Conservation (phyloP, 495 filamentous ascomycete species). For the Glutinoglossum americanum region DNA sequence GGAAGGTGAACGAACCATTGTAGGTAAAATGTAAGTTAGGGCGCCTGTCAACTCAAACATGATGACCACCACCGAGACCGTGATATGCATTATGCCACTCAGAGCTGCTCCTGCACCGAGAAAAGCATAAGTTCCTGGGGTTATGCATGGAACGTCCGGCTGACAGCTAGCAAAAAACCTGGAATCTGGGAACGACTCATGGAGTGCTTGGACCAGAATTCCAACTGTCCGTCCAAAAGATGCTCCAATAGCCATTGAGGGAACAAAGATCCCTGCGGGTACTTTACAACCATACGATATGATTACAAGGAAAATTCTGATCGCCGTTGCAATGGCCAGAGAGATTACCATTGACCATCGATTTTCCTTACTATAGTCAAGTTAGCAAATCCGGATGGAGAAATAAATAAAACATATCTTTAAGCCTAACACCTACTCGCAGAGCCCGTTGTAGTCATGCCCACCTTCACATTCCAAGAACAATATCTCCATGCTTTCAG, state of each 20-base stretch:
- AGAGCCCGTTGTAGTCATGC: conserved; percentile 80
- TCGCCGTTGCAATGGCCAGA: conserved; percentile 54
- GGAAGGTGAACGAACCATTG: conserved; percentile 4
- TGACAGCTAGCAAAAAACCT: conserved; percentile 7
- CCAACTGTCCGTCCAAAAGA: conserved; percentile 50
- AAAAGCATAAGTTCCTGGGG: conserved; percentile 8
- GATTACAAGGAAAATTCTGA: conserved; percentile 72
- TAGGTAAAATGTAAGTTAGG: conserved; percentile 8
- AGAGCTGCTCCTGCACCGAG: conserved; percentile 6
- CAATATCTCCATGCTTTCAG: conserved; percentile 94
- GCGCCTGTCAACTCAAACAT: conserved; percentile 9
- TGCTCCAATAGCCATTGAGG: conserved; percentile 92
- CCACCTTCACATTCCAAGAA: conserved; percentile 88
- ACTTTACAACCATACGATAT: conserved; percentile 98
- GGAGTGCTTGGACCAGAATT: conserved; percentile 7
- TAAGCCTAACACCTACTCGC: conserved; percentile 33
- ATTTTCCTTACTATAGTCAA: conserved; percentile 25
- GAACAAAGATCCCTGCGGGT: conserved; percentile 90
- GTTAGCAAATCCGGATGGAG: conserved; percentile 10
- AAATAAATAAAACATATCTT: not conserved
- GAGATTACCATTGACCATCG: conserved; percentile 66
- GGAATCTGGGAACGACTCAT: conserved; percentile 5
- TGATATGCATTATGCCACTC: conserved; percentile 9
- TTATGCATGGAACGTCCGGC: conserved; percentile 8
- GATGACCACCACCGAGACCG: conserved; percentile 8